Evolutionary conservation across 1,284 basidiomycete genomes (phyloP).

Genomic region (Pyrrhoderma noxium): DNA sequence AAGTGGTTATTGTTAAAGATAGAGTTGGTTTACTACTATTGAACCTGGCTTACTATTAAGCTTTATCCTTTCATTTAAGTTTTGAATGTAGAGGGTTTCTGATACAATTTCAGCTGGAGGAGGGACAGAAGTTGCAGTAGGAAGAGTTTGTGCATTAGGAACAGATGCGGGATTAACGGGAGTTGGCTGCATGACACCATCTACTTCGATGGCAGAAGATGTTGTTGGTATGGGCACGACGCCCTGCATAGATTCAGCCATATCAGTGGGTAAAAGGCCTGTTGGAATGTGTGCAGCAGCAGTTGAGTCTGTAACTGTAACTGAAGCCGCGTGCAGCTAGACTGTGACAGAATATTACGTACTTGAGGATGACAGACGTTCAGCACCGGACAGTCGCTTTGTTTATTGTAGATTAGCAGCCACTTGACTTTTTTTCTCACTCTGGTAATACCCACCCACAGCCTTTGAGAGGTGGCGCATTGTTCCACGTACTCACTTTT

Average conservation of each 20-base stretch:
- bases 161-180: conserved; percentile 27
- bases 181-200: conserved; percentile 14
- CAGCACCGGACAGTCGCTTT: no score
- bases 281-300: no score
- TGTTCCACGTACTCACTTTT: neutral
- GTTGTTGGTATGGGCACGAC: conserved; percentile 5
- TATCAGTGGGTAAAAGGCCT: neutral
- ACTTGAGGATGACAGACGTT: no score
- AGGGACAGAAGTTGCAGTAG: conserved; percentile 25
- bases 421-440: no score
- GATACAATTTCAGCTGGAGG: conserved; percentile 37
- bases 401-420: no score
- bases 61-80: conserved; percentile 96
- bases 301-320: no score
- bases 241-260: conserved; percentile 14
- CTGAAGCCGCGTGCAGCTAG: no score
- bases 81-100: conserved; percentile 95
- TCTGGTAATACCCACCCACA: no score
- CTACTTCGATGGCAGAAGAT: conserved; percentile 2
- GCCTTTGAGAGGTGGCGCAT: no score
- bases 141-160: conserved; percentile 21
- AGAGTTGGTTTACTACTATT: conserved; percentile 7
- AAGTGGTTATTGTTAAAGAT: conserved; percentile 13
- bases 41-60: conserved; percentile 55
- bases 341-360: no score